Evolutionary conservation across 2,329 filamentous ascomycete species (phyloP), one percentile per base, ranked within the genome.

Genomic region (Calonectria ilicicola): DNA sequence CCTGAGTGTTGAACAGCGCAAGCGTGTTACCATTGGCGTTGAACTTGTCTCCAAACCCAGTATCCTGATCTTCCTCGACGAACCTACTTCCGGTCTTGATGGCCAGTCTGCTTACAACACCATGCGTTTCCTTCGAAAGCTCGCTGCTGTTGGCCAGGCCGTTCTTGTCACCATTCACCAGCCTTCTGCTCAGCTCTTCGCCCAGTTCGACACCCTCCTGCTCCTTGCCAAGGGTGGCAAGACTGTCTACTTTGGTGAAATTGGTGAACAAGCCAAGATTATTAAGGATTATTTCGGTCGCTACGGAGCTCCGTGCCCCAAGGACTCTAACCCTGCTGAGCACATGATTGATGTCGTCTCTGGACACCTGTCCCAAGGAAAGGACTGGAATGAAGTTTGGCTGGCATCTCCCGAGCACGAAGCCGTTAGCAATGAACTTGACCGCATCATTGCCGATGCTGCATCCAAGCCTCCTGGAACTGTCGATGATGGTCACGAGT

Each of bases 321-420:
- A 85, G 0, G 89, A 91, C 0, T 90, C 90, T 21, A 95, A 95
- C 77, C 93, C 93, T 1, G 93, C 93, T 0, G 93, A 95, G 81
- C 94, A 92, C 86, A 95, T 95, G 91, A 90, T 95, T 65, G 87
- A 90, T 63, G 87, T 89, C 21, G 87, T 89, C 17, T 89, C 89
- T 1, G 89, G 89, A 0, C 80, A 83, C 42, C 78, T 88, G 1
- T 87, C 86, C 0, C 85, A 83, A 66, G 83, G 77, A 77, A 86
- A 75, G 51, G 89, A 94, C 80, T 94, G 92, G 92, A 92, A 92
- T 79, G 86, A 93, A 44, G 89, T 94, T 74, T 95, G 93, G 93
- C 85, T 88, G 21, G 87, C 87, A n/a, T 95, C 91, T 0, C 85
- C 89, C 1, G 88, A 94, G 78, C 88, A 91, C 74, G 83, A 86